These are phyloP conservation scores for Irpex sp. DNA, from an alignment of 1,284 basidiomycete genomes.

Conservation along the genomic window DNA sequence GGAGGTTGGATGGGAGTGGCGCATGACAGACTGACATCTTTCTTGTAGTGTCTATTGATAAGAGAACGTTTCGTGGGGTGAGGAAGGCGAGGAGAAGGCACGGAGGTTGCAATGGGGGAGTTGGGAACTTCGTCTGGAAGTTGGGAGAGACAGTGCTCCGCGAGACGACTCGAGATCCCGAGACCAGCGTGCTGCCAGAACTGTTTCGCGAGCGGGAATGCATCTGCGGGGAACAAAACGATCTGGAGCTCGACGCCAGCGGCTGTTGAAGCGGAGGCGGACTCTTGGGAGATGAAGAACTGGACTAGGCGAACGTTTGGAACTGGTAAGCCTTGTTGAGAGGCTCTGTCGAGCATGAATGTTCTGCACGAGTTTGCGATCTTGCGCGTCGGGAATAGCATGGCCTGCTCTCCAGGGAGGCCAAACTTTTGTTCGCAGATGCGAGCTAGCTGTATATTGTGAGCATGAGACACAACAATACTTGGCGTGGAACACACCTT, in stretches of 20 bases:
- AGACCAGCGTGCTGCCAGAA: conserved; percentile 97
- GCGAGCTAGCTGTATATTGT: conserved; percentile 57
- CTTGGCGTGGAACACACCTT: conserved; percentile 53
- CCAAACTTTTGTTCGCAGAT: conserved; percentile 82
- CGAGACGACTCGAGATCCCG: conserved; percentile 86
- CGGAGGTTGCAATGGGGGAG: conserved; percentile 14
- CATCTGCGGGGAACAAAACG: conserved; percentile 71
- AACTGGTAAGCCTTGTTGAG: conserved; percentile 35
- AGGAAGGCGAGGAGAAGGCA: not conserved
- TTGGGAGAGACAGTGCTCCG: conserved; percentile 78
- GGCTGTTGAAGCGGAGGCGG: conserved; percentile 28
- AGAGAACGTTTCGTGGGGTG: conserved; percentile 34
- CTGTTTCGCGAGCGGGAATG: conserved; percentile 75
- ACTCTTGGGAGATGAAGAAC: conserved; percentile 68
- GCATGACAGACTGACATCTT: conserved; percentile 29
- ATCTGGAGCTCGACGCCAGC: conserved; percentile 67
- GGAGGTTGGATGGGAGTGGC: conserved; percentile 19
- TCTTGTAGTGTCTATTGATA: conserved; percentile 63
- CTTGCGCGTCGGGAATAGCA: conserved; percentile 74
- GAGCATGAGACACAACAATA: not conserved
- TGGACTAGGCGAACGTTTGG: conserved; percentile 63
- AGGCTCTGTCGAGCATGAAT: conserved; percentile 63
- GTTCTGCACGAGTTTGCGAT: conserved; percentile 73
- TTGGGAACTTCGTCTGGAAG: conserved; percentile 41
- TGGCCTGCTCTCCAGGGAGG: conserved; percentile 62